Base-by-base conservation (phyloP, 148 eudicot species). In the Fagopyrum esculentum region DNA sequence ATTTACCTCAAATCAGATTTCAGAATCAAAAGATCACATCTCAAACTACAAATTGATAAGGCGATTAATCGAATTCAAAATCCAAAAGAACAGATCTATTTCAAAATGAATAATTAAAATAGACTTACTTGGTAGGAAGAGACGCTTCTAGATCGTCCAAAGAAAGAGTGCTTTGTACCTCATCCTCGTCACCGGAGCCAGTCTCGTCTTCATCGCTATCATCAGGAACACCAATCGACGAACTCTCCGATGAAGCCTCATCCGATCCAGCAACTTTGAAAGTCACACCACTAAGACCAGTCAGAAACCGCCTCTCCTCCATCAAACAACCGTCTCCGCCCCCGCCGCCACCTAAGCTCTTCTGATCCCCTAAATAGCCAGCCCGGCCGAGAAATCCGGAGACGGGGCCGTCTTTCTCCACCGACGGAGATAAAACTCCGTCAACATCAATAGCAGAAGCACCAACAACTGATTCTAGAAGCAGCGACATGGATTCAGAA, bases 161-260 rank as follows among this genome's bases (percentile, higher is more conserved):
- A 63, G 44, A 63, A 0, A 63, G 45, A 35, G 69, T 30, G 45
- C 69, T 63, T 44, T 63, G 69, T 4, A 63, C 69, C 69, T 63
- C 69, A 4, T 63, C 69, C 15, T 63, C 66, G 8, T 59, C 66
- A 35, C 40, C 66, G 66, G 66, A 59, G 13, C 66, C 66, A 22
- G 66, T 59, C 40, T 59, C 69, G 11, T 63, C 69, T 30, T 30
- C 44, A 44, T 63, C 69, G 45, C 69, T 63, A 29, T 63, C 69
- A 44, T 63, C 69, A 30, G 69, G 69, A 63, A 44, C 69, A 6
- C 69, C 69, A 63, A 63, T 63, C 45, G 69, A 63, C 45, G 69
- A 63, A 10, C 69, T 63, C 2, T 63, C 69, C 15, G 69, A 63
- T 16, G 69, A 63, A 63, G n/a, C 44, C 6, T 63, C 69, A 15